These are phyloP conservation scores for Hibiscus mutabilis DNA, from an alignment of 345 rosid species.

Conservation along the genomic window DNA sequence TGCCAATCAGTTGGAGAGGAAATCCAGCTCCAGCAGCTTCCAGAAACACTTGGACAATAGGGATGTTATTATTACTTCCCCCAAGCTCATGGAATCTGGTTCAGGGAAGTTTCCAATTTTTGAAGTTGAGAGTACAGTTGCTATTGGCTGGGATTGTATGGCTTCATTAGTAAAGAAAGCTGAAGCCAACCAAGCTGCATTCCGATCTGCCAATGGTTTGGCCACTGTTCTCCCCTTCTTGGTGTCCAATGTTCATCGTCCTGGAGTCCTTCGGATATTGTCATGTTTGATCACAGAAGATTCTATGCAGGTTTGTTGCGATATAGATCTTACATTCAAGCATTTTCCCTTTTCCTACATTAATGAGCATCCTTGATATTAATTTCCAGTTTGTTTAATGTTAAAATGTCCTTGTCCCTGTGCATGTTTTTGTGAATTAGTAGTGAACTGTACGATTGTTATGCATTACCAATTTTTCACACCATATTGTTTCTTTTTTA, in stretches of 20 bases:
- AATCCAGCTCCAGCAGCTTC: not conserved
- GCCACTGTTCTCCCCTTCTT: conserved; percentile 77
- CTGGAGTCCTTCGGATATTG: conserved; percentile 78
- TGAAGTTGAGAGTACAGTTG: conserved; percentile 50
- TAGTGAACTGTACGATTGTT: not conserved
- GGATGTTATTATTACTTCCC: not conserved
- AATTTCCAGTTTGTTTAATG: not conserved
- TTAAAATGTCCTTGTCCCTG: not conserved
- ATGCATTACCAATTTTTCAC: not conserved
- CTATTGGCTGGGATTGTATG: conserved; percentile 94
- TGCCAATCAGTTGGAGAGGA: not conserved
- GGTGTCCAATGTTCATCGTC: conserved; percentile 71
- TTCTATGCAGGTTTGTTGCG: conserved; percentile 51
- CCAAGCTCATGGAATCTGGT: not conserved
- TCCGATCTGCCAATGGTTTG: conserved; percentile 86
- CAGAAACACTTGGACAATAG: not conserved
- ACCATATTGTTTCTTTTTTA: conserved; percentile 11
- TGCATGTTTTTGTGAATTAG: conserved; percentile 1
- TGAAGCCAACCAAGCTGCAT: conserved; percentile 80
- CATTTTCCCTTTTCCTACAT: not conserved
- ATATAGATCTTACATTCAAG: not conserved
- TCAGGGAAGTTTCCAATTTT: not conserved
- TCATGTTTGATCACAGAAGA: conserved; percentile 97
- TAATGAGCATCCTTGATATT: not conserved
- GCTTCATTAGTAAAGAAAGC: conserved; percentile 87